Conservation (phyloP, 2,329 filamentous ascomycete species). For the Diaporthe vaccinii region DNA sequence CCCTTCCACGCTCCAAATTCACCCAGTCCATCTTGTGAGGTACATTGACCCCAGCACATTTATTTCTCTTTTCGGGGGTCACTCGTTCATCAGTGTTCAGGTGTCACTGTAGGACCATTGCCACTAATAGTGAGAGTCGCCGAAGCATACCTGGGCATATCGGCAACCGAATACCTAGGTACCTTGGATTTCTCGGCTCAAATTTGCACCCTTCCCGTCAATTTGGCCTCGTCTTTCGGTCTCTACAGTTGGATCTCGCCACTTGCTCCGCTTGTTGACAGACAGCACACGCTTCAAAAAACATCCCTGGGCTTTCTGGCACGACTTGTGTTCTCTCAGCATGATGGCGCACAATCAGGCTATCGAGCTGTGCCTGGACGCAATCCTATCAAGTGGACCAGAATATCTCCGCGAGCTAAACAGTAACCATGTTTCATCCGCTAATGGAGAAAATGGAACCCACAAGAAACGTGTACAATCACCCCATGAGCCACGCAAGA, state of each 20-base stretch:
- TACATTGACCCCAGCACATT: neutral
- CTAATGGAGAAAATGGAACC: neutral
- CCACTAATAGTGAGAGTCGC: neutral
- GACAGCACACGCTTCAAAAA: neutral
- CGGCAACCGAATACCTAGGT: neutral
- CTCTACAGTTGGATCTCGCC: neutral
- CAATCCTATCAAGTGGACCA: neutral
- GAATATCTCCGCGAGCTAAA: constrained; percentile 1
- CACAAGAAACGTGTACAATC: neutral
- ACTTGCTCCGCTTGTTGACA: neutral
- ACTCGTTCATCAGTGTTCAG: neutral
- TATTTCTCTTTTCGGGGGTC: neutral
- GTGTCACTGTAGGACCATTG: neutral
- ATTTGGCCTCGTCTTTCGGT: neutral
- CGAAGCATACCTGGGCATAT: neutral
- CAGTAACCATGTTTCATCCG: neutral
- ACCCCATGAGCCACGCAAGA: constrained; percentile 3
- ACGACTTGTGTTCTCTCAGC: neutral
- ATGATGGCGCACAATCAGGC: neutral
- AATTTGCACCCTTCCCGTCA: neutral
- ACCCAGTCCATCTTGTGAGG: neutral
- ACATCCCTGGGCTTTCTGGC: neutral
- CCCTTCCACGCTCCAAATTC: neutral
- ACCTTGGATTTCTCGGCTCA: neutral
- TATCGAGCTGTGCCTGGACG: neutral